Evolutionary conservation across 2,329 filamentous ascomycete species (phyloP), one percentile per base, ranked within the genome.

Genomic region (Colletotrichum karsti): DNA sequence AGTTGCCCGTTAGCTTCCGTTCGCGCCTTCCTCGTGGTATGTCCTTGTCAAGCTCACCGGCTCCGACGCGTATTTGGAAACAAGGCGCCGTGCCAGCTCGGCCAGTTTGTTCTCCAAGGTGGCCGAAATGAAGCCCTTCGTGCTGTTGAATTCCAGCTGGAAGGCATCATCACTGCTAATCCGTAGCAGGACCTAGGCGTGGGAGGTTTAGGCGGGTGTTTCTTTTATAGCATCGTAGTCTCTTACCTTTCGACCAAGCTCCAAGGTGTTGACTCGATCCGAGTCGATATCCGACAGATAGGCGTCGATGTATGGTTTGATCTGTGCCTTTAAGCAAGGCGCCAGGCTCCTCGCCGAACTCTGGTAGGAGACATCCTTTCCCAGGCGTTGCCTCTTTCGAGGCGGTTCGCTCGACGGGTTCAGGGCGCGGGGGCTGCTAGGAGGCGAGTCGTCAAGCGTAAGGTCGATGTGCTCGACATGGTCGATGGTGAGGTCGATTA

Each of bases 221-320:
- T 26, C 48, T 50, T 26, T 20, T 66, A 53, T 75, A 80, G 13
- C 1, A n/a, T 37, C 26, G 35, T 28, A 37, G 13, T 33, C n/a
- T 42, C 69, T 56, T 76, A 81, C 79, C 71, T 74, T 70, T 24
- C 74, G 58, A 3, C 76, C 74, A 28, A 82, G 75, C 2, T 74
- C 70, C 13, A 77, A 60, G 8, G 74, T 50, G 7, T 71, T 70
- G 12, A 76, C 77, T 35, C 66, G 53, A 1, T 69, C 69, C 3
- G 30, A 24, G 1, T 76, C 69, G 1, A 82, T 56, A n/a, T 67
- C 30, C 2, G 67, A 33, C 13, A 80, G 58, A 0, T 72, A 73
- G 12, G 60, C 57, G 59, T 73, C 70, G 13, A 82, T 73, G 26
- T 77, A 74, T 1, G 80, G 80, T 5, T 78, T 63, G 2, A 82